A percentile compares a stretch with the other conserved stretches of the same genome.
Evolutionary conservation across 305 asterid species (phyloP).

Genomic region (Fraxinus floribunda): DNA sequence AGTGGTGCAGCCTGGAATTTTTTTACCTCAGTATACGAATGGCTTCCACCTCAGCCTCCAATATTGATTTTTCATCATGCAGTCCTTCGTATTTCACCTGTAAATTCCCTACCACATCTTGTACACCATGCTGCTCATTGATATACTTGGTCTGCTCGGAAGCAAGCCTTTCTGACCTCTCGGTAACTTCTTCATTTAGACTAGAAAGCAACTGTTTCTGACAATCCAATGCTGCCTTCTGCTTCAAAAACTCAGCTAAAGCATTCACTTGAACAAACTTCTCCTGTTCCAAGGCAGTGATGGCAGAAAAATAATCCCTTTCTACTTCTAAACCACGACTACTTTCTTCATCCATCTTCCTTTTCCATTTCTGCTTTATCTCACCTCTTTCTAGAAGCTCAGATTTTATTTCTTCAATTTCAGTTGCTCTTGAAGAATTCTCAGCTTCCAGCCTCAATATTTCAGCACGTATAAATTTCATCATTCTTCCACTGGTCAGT

Average conservation of each 20-base stretch:
- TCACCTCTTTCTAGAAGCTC: slow-evolving; percentile 79
- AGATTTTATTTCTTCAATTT: slow-evolving; percentile 52
- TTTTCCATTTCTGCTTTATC: slow-evolving; percentile 62
- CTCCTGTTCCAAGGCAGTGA: slow-evolving; percentile 57
- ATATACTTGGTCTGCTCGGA: slow-evolving; percentile 39
- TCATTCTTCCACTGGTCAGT: slow-evolving; percentile 70
- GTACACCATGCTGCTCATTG: slow-evolving; percentile 41
- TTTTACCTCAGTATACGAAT: slow-evolving; percentile 72
- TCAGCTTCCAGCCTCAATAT: slow-evolving; percentile 63
- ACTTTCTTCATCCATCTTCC: slow-evolving; percentile 62
- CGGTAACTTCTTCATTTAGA: slow-evolving; percentile 60
- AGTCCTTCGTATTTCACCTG: slow-evolving; percentile 47
- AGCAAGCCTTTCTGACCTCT: slow-evolving; percentile 56
- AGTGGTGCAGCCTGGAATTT: neutral
- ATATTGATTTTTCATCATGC: slow-evolving; percentile 62
- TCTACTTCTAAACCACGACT: slow-evolving; percentile 52
- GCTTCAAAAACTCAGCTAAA: slow-evolving; percentile 52
- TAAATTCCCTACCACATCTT: slow-evolving; percentile 36
- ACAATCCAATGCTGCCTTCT: slow-evolving; percentile 82
- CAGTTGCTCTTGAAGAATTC: slow-evolving; percentile 39
- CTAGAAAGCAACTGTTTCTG: slow-evolving; percentile 73
- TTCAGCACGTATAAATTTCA: slow-evolving; percentile 48
- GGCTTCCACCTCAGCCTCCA: slow-evolving; percentile 88
- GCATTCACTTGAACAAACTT: slow-evolving; percentile 43
- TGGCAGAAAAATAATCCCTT: slow-evolving; percentile 37